A percentile compares a stretch with the other conserved stretches of the same genome.
Conservation (phyloP, 345 rosid species). For the Eucalyptus cloeziana region DNA sequence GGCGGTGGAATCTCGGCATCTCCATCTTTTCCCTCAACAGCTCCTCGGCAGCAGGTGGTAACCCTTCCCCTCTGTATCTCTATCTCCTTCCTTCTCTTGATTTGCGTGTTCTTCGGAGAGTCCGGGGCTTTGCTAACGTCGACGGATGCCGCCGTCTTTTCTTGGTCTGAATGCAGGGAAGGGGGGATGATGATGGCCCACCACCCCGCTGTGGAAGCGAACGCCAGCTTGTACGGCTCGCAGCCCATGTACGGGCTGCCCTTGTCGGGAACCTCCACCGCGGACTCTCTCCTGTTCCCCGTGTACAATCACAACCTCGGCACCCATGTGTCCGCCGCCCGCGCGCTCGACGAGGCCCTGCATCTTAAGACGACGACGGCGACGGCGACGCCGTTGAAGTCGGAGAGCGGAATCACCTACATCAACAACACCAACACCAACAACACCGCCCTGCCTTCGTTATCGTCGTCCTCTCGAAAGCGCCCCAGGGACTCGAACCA, state of each 20-base stretch:
- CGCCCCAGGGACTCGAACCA: background rate
- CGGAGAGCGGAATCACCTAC: conserved; percentile 1
- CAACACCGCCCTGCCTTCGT: background rate
- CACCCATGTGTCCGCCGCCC: background rate
- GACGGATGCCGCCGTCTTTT: background rate
- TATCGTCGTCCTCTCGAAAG: background rate
- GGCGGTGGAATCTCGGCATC: conserved; percentile 11
- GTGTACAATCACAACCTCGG: background rate
- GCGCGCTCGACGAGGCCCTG: background rate
- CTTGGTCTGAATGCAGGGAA: background rate
- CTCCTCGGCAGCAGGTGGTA: background rate
- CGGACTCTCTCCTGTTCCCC: background rate
- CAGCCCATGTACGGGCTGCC: background rate
- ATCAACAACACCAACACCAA: background rate
- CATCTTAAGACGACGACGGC: background rate
- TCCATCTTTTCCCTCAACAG: background rate
- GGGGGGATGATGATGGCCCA: background rate
- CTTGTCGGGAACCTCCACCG: background rate
- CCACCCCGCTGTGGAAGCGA: background rate
- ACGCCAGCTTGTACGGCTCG: background rate
- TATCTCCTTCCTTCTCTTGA: background rate
- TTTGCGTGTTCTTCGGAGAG: background rate
- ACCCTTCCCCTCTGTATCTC: background rate
- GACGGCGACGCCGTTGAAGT: background rate
- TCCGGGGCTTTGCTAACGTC: background rate